phyloP scores from a whole-genome alignment of 768 basidiomycete genomes.

The Phanerochaete sordida region DNA sequence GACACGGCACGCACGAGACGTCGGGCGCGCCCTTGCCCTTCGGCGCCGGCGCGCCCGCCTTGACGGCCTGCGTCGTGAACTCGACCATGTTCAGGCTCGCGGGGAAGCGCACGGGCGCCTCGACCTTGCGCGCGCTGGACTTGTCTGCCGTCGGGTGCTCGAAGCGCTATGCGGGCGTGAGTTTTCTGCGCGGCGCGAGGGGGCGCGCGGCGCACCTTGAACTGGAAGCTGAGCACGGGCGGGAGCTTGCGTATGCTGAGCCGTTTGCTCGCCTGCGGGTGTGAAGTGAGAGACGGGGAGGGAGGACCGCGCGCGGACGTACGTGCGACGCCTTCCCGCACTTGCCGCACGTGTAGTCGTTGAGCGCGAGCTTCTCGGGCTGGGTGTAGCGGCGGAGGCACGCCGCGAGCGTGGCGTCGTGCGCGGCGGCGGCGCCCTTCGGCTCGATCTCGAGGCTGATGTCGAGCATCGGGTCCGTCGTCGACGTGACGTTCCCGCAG shows the following conservation, averaged over 20 bases:
- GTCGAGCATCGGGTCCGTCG: slow-evolving; percentile 87
- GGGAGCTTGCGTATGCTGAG: slow-evolving; percentile 84
- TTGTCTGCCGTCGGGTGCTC: slow-evolving; percentile 81
- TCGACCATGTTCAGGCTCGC: slow-evolving; percentile 84
- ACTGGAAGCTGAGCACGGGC: slow-evolving; percentile 88
- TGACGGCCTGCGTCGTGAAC: slow-evolving; percentile 67
- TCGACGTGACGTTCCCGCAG: slow-evolving; percentile 75
- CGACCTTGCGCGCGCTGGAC: slow-evolving; percentile 78
- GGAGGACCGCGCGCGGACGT: slow-evolving; percentile 20
- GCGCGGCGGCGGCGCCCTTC: slow-evolving; percentile 39
- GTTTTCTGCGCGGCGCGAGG: background rate
- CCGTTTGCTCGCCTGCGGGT: slow-evolving; percentile 76
- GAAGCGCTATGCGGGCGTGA: slow-evolving; percentile 61
- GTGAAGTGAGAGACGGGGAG: background rate
- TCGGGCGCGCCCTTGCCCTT: slow-evolving; percentile 21
- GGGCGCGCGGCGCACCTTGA: slow-evolving; percentile 62
- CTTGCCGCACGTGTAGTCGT: slow-evolving; percentile 81
- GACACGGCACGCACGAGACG: slow-evolving; percentile 14
- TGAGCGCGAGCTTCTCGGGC: slow-evolving; percentile 77
- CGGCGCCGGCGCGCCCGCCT: slow-evolving; percentile 43
- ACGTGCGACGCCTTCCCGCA: slow-evolving; percentile 72
- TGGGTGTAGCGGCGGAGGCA: slow-evolving; percentile 82
- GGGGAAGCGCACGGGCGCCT: slow-evolving; percentile 78
- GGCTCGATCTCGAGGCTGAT: slow-evolving; percentile 80
- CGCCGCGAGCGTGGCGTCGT: slow-evolving; percentile 66